Conservation (phyloP, 495 filamentous ascomycete species). For the Penicillium steckii region DNA sequence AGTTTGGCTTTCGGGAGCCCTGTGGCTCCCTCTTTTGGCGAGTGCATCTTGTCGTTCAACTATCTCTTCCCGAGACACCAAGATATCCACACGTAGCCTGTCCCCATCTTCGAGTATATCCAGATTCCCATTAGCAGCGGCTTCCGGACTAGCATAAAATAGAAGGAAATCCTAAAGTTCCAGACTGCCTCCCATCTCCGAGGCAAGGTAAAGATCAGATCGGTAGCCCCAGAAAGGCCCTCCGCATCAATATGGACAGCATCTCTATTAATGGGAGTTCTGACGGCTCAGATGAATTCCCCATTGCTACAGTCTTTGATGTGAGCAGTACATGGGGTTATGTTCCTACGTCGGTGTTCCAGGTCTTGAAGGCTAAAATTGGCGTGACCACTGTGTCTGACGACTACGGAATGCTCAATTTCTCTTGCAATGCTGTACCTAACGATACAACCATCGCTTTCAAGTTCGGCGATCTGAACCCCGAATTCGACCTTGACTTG, state of each 20-base stretch:
- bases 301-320: conserved; percentile 1
- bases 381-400: conserved; percentile 1
- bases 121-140: too few relatives aligned
- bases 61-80: too few relatives aligned
- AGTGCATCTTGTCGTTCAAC: too few relatives aligned
- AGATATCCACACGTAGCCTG: too few relatives aligned
- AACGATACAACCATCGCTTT: conserved; percentile 2
- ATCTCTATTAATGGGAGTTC: conserved; percentile 10
- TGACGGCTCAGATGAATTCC: neutral
- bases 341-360: conserved; percentile 4
- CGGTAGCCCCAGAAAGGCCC: too few relatives aligned
- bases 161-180: too few relatives aligned
- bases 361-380: conserved; percentile 3
- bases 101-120: too few relatives aligned
- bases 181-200: too few relatives aligned
- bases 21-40: too few relatives aligned
- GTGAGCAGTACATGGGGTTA: neutral
- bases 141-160: too few relatives aligned
- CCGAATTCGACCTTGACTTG: neutral
- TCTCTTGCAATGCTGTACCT: conserved; percentile 3
- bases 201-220: too few relatives aligned
- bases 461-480: conserved; percentile 3
- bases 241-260: conserved; percentile 8
- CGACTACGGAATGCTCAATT: neutral
- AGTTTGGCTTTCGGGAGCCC: too few relatives aligned